Evolutionary conservation across 2,329 filamentous ascomycete genomes (phyloP).

Genomic region (Pyrenophora graminea): DNA sequence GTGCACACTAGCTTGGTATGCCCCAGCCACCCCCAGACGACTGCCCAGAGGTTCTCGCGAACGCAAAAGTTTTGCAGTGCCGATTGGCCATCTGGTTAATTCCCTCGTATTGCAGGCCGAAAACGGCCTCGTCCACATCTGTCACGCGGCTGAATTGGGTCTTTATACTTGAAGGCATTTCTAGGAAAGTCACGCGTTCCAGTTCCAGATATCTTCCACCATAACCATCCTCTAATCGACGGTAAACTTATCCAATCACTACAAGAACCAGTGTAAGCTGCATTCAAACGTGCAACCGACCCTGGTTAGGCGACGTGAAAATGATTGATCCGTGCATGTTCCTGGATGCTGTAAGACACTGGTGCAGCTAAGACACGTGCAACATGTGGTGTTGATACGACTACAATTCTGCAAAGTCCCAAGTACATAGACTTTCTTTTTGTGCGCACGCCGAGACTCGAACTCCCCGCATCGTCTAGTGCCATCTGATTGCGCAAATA

Average conservation of each 20-base stretch:
- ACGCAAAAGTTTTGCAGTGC: constrained; percentile 10
- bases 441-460: not conserved
- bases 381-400: not conserved
- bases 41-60: constrained; percentile 6
- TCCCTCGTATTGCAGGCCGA: constrained; percentile 11
- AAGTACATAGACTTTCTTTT: not conserved
- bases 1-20: constrained; percentile 17
- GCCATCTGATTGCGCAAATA: constrained; percentile 1
- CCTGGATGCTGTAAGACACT: too few relatives aligned
- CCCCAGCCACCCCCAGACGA: constrained; percentile 16
- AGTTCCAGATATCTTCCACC: constrained; percentile 2
- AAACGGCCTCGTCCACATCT: constrained; percentile 6
- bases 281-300: too few relatives aligned
- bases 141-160: too few relatives aligned
- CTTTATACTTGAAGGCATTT: not conserved
- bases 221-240: not conserved
- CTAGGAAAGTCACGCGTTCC: constrained; percentile 14
- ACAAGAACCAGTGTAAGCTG: too few relatives aligned
- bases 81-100: constrained; percentile 18
- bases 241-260: too few relatives aligned
- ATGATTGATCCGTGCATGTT: too few relatives aligned
- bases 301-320: too few relatives aligned
- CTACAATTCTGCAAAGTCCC: not conserved
- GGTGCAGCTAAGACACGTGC: too few relatives aligned
- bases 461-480: constrained; percentile 1